Evolutionary conservation across 139 green algal genomes (phyloP), one percentile per base, ranked within the genome.

Genomic region (Chlamydomonas sp.): DNA sequence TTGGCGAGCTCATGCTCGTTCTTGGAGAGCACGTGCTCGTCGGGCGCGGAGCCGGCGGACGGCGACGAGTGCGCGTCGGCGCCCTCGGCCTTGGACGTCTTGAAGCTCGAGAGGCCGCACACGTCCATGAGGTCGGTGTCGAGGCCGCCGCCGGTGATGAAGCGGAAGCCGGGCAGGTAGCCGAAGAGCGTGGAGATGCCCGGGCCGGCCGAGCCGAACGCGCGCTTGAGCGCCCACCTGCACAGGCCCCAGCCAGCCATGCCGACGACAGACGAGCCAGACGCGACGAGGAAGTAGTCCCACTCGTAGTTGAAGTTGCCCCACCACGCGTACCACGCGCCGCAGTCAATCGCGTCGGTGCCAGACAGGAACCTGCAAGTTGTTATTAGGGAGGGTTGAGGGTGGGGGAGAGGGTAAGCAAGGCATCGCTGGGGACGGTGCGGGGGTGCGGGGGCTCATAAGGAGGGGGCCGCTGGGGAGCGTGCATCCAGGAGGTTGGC

Each of bases 231-330:
- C 10, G 43, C 24, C 31, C 43, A 66, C 8, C 5, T 30, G 33
- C 31, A 33, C 26, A 66, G 22, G 59, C 31, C 39, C 75, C 75
- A 80, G 57, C 76, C 67, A 8, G 62, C 5, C 47, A 66, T 58
- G 39, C 75, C 75, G 2, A 76, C 35, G 26, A 80, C 13, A 30
- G 36, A 67, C 31, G 61, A 73, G 58, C 68, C 39, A n/a, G 57
- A 39, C 8, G 43, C 75, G 16, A 76, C 61, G 47, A 76, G 43
- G 70, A 80, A 80, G 48, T 74, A 67, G 35, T 80, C 69, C 57
- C 58, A 80, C 20, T 74, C 64, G 58, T 80, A 80, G 10, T 47
- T 69, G 30, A 54, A 20, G 48, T 76, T 73, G 43, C 64, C 74
- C 43, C 67, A 80, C 74, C 74, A 80, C 3, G 66, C 58, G 60